Evolutionary conservation across 2,329 filamentous ascomycete genomes (phyloP), one percentile per base, ranked within the genome.

Genomic region (Paraphoma chrysanthemicola): DNA sequence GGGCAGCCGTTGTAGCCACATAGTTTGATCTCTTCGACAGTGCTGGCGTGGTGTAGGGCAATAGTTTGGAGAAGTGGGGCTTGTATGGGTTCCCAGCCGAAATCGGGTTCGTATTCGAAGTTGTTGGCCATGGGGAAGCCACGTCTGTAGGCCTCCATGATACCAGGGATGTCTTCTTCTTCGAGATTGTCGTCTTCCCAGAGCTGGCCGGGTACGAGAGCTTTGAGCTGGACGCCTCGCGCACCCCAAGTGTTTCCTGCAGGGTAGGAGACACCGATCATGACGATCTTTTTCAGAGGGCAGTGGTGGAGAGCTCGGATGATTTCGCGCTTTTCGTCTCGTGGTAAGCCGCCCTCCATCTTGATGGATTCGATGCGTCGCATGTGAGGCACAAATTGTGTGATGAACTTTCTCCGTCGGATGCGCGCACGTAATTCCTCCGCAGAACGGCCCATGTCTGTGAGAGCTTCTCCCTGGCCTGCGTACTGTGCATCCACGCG

Each of bases 1-100:
- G 80, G 76, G 12, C 76, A 72, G 38, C 80, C 80, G 48, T 76
- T 76, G 64, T 80, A 82, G 33, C 80, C 80, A 54, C 80, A 82
- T 43, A 82, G 77, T 55, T 82, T 82, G 47, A 82, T 74, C 58
- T 81, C 79, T 17, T 72, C 73, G 12, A 81, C 57, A 1, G 77
- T 80, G 8, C 55, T 59, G 6, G 76, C 73, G 55, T 80, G 78
- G 55, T 76, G 74, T 0, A 76, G 67, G 6, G 78, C 78, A 9
- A 82, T 70, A 0, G 74, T 79, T 57, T 79, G 72, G 1, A 81
- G 69, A 49, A 82, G 73, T 0, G 79, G 77, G 4, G 75, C 67
- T 17, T 66, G 58, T 5, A 42, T 42, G 10, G 68, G 56, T 2
- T 70, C 67, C 79, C 80, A 81, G 44, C 78, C 79, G 54, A 78